Conservation (phyloP, 2,329 filamentous ascomycete genomes). For the Apiospora arundinis region DNA sequence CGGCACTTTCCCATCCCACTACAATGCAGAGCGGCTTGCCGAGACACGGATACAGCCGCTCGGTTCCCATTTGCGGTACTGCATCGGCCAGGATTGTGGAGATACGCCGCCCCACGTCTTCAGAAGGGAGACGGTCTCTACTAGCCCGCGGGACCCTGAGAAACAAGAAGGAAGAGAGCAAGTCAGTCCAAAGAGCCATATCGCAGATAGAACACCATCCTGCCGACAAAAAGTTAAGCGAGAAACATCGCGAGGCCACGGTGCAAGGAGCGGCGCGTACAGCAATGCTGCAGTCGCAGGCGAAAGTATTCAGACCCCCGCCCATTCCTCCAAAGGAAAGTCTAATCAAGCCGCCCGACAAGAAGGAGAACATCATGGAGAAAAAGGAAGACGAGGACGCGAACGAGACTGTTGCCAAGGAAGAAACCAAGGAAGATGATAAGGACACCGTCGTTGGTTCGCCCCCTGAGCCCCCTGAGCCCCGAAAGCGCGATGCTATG, state of each 20-base stretch:
- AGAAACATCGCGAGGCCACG: slow-evolving; percentile 21
- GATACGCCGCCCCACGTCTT: slow-evolving; percentile 8
- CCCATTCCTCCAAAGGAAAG: neutral
- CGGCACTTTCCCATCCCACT: slow-evolving; percentile 35
- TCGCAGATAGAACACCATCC: neutral
- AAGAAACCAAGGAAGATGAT: slow-evolving; percentile 14
- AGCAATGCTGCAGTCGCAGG: slow-evolving; percentile 34
- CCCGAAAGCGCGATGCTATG: slow-evolving; percentile 12
- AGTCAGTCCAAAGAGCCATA: neutral
- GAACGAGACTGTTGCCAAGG: slow-evolving; percentile 27
- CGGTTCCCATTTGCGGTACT: slow-evolving; percentile 36
- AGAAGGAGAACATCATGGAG: neutral
- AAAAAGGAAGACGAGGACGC: neutral
- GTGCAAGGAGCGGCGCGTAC: slow-evolving; percentile 36
- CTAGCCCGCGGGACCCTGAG: slow-evolving; percentile 11
- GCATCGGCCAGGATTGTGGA: slow-evolving; percentile 30
- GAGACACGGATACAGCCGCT: slow-evolving; percentile 33
- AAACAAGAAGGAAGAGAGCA: neutral
- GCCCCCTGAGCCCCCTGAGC: slow-evolving; percentile 18
- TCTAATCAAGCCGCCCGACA: neutral
- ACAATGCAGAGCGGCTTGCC: slow-evolving; percentile 36
- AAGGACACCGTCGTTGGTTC: slow-evolving; percentile 34
- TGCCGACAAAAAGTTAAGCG: neutral
- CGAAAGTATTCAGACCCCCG: neutral
- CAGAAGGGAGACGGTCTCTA: neutral